Conservation (phyloP, 2,329 filamentous ascomycete species). For the Chaetomiaceae sp. region DNA sequence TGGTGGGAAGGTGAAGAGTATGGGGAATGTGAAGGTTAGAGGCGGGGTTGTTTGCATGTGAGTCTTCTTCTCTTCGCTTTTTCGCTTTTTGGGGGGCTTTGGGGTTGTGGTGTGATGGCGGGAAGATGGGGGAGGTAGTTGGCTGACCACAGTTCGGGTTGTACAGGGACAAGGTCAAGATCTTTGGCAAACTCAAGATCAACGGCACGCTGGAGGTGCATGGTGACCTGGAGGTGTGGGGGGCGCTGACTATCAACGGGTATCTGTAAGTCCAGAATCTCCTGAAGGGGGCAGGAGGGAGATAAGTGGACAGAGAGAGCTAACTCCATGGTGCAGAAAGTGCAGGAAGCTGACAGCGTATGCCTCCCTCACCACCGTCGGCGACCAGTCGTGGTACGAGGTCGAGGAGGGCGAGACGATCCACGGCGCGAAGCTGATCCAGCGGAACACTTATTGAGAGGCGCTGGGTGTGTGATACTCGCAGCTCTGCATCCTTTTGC, state of each 20-base stretch:
- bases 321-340: too few species aligned
- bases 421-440: constrained; percentile 37
- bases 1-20: constrained; percentile 40
- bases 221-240: constrained; percentile 41
- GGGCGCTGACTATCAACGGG: constrained; percentile 40
- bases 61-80: constrained; percentile 13
- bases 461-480: neutral
- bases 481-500: constrained; percentile 7
- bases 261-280: constrained; percentile 37
- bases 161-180: constrained; percentile 39
- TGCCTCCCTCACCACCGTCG: constrained; percentile 42
- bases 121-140: neutral
- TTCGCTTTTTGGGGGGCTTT: neutral
- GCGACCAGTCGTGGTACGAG: constrained; percentile 38
- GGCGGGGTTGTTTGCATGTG: constrained; percentile 36
- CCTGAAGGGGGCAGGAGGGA: too few species aligned
- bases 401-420: constrained; percentile 39
- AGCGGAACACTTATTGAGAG: constrained; percentile 35
- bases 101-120: neutral
- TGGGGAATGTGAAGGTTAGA: constrained; percentile 39
- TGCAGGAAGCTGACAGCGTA: constrained; percentile 41
- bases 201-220: constrained; percentile 37
- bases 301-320: too few species aligned
- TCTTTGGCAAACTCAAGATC: constrained; percentile 41
- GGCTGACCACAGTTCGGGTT: neutral